Percentiles rank a stretch among this genome's conserved stretches.
phyloP scores from a whole-genome alignment of 2,329 filamentous ascomycete genomes.

The Blastomyces percursus region DNA sequence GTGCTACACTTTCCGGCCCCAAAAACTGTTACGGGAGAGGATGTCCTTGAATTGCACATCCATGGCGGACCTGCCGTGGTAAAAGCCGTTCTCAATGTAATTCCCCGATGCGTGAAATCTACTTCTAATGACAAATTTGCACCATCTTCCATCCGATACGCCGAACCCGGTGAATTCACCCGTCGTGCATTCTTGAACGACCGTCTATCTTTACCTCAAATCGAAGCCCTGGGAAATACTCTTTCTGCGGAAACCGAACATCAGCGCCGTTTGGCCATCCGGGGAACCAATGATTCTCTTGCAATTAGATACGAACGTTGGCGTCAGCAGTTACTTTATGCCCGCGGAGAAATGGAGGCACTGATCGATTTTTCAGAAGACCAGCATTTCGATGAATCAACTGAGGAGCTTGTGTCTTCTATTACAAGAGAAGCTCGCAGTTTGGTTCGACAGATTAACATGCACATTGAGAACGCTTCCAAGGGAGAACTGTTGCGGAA shows the following conservation, averaged over 20 bases:
- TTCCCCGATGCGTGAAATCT: constrained; percentile 40
- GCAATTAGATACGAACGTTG: constrained; percentile 70
- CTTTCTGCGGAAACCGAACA: constrained; percentile 70
- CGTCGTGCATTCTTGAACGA: constrained; percentile 80
- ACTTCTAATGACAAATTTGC: constrained; percentile 4
- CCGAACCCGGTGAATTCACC: constrained; percentile 93
- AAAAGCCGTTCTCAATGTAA: constrained; percentile 69
- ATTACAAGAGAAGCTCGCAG: constrained; percentile 54
- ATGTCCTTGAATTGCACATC: constrained; percentile 85
- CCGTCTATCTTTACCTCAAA: constrained; percentile 76
- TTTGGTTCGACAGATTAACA: constrained; percentile 52
- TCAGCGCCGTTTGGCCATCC: constrained; percentile 75
- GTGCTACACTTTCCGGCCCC: constrained; percentile 74
- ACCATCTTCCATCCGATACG: constrained; percentile 56
- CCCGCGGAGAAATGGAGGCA: constrained; percentile 84
- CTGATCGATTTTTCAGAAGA: constrained; percentile 96
- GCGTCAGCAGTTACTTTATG: constrained; percentile 64
- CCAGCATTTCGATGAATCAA: constrained; percentile 89
- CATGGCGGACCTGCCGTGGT: constrained; percentile 86
- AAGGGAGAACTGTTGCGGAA: constrained; percentile 72
- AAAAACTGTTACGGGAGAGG: constrained; percentile 79
- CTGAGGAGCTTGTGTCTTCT: constrained; percentile 56
- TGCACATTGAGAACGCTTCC: constrained; percentile 66
- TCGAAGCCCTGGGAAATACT: constrained; percentile 52
- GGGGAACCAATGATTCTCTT: constrained; percentile 60